Evolutionary conservation across 2,329 filamentous ascomycete species (phyloP).

Genomic region (Paraphaeosphaeria sporulosa): DNA sequence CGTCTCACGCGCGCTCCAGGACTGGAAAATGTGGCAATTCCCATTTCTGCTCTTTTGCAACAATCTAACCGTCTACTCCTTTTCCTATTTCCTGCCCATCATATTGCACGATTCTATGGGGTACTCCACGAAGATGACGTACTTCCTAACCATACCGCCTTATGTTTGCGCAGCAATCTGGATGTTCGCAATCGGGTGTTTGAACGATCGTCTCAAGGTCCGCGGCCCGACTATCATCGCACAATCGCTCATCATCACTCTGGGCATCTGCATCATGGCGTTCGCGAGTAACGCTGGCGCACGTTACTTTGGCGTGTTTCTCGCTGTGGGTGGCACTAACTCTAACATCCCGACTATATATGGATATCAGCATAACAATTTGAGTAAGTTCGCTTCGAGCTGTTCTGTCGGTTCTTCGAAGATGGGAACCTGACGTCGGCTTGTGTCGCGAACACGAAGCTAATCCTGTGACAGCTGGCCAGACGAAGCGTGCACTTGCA

Average conservation of each 20-base stretch:
- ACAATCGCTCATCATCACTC: conserved; percentile 14
- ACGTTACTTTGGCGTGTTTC: conserved; percentile 18
- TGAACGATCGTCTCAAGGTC: conserved; percentile 20
- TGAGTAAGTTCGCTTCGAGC: conserved; percentile 14
- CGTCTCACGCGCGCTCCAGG: conserved; percentile 23
- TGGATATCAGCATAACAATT: conserved; percentile 22
- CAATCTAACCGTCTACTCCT: conserved; percentile 39
- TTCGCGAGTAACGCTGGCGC: conserved; percentile 18
- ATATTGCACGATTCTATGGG: conserved; percentile 41
- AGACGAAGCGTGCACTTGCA: conserved; percentile 22
- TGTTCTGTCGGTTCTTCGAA: background rate
- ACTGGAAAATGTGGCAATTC: conserved; percentile 29
- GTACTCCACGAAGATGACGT: conserved; percentile 34
- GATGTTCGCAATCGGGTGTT: conserved; percentile 19
- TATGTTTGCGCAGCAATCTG: conserved; percentile 36
- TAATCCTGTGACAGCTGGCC: conserved; percentile 16
- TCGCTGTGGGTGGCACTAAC: conserved; percentile 19
- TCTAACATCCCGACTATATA: conserved; percentile 19
- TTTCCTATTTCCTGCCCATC: conserved; percentile 41
- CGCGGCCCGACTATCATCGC: conserved; percentile 16
- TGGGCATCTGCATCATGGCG: conserved; percentile 19
- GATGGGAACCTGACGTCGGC: background rate
- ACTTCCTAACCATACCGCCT: conserved; percentile 37
- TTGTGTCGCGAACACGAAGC: background rate
- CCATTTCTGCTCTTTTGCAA: conserved; percentile 22